Evolutionary conservation across 2,329 filamentous ascomycete species (phyloP), one percentile per base, ranked within the genome.

Genomic region (Thielaviopsis musarum): DNA sequence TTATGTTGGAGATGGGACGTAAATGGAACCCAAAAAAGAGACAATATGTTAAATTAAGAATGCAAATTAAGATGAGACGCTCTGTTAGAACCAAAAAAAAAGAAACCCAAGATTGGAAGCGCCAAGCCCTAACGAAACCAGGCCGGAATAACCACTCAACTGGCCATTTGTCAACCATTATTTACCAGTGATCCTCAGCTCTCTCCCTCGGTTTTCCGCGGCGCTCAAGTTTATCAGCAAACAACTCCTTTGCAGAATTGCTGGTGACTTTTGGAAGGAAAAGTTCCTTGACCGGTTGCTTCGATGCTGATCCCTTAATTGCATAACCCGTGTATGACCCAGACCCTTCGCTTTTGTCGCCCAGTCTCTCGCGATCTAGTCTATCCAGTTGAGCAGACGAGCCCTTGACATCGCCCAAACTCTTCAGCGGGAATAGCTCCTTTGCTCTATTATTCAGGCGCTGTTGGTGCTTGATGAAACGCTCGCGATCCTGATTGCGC

Each of bases 241-340:
- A 87, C 17, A 88, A 69, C 67, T 90, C 86, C 69, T 87, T 88
- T 56, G 80, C 81, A 1, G 77, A 71, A 66, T 88, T 87, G 9
- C 26, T 51, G 5, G 53, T 38, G 7, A 59, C 41, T 55, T 58
- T 61, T 6, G 58, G 34, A 24, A 61, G 63, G 51, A 64, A 64
- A 9, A 64, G 48, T 30, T 64, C 62, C 30, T 61, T 64, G 1
- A 34, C 54, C 9, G 54, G 28, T 13, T 21, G 49, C 34, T 26
- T 52, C 34, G n/a, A 19, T 30, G 41, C 57, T 28, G 57, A 52
- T 21, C 52, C 60, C 41, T 61, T 61, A 19, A 61, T 61, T n/a
- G 56, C 60, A 34, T 56, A 61, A 3, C 60, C 60, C 12, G 52
- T 24, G 13, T 51, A 48, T 21, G 13, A 15, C 15, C 26, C 38